Base-by-base conservation (phyloP, 1,284 basidiomycete species). In the Xanthoconium separans region DNA sequence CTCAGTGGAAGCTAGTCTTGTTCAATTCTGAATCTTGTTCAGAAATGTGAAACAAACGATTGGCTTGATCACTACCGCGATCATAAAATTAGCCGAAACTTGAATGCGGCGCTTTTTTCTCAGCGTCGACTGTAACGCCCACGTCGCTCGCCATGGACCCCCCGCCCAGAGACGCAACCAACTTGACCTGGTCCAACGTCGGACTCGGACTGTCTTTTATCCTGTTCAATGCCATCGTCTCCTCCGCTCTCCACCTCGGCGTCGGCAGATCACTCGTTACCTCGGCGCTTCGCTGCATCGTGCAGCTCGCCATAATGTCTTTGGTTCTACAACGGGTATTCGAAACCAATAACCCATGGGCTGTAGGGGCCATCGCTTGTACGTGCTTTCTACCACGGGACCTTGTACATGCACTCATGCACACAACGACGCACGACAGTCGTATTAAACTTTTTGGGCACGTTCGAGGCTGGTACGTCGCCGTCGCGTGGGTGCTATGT, bases 231-330 rank as follows among this genome's bases (percentile, higher is more conserved):
- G 79, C 82, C 18, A 55, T 82, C 22, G 58, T 93, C 12, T 93
- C 91, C 3, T 71, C 76, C 13, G 58, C 75, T 2, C 80, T 93
- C 52, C 76, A 83, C 2, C 79, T 94, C 15, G 88, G 84, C 6
- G 78, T 93, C 44, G 89, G 87, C 2, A 70, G 76, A 4, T 84
- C 85, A 5, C 79, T 93, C 40, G 61, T 91, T 29, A 79, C 85
- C 7, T 83, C 91, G 0, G 85, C 90, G 0, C 52, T 84, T 30
- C 75, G 92, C 69, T 95, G 92, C 66, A 74, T 91, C 18, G 68
- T 87, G 13, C 92, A 95, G 72, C 81, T 95, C 29, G 81, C 81
- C 15, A 68, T 91, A 12, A 87, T 93, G 59, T 87, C 82, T 0
- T 72, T 84, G 27, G 66, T 93, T 3, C 71, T 94, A 33, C 83